Conservation (phyloP, 1,139 yeast genomes). For the Nakaseomyces kungkrabaensis region DNA sequence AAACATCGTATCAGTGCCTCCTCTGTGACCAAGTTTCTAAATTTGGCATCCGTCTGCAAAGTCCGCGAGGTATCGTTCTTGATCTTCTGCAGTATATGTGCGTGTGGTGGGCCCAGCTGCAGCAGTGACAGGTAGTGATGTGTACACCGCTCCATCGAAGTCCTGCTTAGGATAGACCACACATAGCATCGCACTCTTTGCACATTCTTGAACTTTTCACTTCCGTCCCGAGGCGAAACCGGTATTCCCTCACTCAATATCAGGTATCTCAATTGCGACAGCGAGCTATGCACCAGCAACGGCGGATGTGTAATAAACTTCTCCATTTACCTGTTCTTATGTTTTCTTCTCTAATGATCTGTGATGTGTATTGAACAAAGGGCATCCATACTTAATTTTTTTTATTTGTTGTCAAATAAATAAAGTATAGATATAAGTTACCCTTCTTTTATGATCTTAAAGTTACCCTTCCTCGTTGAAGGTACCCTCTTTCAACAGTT, state of each 20-base stretch:
- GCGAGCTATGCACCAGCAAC: constrained; percentile 51
- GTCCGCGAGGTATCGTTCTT: constrained; percentile 84
- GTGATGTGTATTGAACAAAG: too few species aligned
- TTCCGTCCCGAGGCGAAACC: constrained; percentile 29
- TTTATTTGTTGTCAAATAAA: too few species aligned
- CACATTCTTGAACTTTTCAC: constrained; percentile 8
- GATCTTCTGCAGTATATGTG: constrained; percentile 51
- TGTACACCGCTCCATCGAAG: constrained; percentile 46
- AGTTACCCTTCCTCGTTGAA: too few species aligned
- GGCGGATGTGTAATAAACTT: constrained; percentile 26
- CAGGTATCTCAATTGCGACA: constrained; percentile 70
- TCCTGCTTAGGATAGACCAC: constrained; percentile 71
- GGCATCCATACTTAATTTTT: too few species aligned
- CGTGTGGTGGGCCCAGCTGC: constrained; percentile 44
- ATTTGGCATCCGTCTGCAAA: constrained; percentile 60
- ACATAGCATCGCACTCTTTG: constrained; percentile 68
- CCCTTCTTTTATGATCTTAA: too few species aligned
- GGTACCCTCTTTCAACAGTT: too few species aligned
- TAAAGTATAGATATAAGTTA: too few species aligned
- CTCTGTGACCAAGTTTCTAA: constrained; percentile 60
- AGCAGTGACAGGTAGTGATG: constrained; percentile 48
- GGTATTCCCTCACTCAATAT: constrained; percentile 71
- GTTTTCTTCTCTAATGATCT: not conserved
- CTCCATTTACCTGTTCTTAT: constrained; percentile 13
- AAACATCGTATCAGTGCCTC: constrained; percentile 57